Conservation (phyloP, 2,329 filamentous ascomycete genomes). For the Corniculantispora saksenae region DNA sequence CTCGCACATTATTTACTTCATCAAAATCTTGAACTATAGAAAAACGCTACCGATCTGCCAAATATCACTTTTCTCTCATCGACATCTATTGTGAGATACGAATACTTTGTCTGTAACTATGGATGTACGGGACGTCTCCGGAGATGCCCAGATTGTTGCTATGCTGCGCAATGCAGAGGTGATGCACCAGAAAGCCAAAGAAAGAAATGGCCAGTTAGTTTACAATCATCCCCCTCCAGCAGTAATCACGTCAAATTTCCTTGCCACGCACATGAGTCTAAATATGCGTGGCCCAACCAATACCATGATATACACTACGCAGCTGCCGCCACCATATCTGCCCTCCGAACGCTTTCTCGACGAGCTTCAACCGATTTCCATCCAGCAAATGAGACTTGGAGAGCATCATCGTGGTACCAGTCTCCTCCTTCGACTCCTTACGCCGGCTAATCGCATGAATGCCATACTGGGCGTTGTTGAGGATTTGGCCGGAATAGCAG, state of each 20-base stretch:
- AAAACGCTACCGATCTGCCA: too few relatives aligned
- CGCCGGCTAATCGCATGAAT: conserved; percentile 22
- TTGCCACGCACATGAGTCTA: neutral
- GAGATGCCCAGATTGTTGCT: neutral
- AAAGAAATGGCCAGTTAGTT: neutral
- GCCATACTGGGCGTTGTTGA: conserved; percentile 36
- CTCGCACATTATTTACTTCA: too few relatives aligned
- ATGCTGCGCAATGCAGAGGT: neutral
- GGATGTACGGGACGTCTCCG: neutral
- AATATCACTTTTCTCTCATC: too few relatives aligned
- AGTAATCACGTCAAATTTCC: neutral
- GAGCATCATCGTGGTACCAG: conserved; percentile 22
- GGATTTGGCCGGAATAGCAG: conserved; percentile 38
- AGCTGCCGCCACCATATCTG: neutral
- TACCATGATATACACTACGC: neutral
- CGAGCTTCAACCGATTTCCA: neutral
- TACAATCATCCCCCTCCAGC: neutral
- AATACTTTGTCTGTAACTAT: too few relatives aligned
- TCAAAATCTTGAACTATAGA: too few relatives aligned
- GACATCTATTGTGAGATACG: too few relatives aligned
- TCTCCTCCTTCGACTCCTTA: conserved; percentile 25
- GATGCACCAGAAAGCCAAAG: neutral
- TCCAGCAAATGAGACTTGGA: neutral
- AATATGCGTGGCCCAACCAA: neutral
- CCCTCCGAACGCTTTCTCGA: neutral